Conservation (phyloP, 129 eudicot species). For the Lonicera japonica region DNA sequence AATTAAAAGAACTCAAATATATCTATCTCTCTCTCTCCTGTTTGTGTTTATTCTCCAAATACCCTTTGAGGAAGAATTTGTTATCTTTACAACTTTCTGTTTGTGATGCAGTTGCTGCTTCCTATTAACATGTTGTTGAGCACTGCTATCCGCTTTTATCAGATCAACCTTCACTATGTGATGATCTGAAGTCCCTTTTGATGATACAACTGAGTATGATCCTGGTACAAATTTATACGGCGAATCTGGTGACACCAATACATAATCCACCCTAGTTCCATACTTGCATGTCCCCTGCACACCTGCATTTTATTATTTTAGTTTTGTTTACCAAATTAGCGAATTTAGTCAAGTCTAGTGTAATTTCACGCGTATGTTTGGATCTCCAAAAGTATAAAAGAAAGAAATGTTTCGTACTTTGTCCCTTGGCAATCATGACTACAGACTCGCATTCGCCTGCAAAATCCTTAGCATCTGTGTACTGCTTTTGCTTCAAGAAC, state of each 20-base stretch:
- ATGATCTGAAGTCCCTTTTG: conserved; percentile 96
- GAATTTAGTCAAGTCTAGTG: too few species aligned
- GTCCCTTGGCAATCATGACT: conserved; percentile 94
- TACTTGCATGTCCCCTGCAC: conserved; percentile 97
- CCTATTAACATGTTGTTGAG: conserved; percentile 23
- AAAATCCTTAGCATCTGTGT: conserved; percentile 79
- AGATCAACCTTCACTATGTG: conserved; percentile 88
- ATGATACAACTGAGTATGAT: conserved; percentile 77
- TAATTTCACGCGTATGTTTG: too few species aligned
- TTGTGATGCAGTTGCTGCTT: conserved; percentile 30
- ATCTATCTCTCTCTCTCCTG: conserved; percentile 28
- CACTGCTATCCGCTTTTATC: conserved; percentile 23
- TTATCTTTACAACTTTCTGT: conserved; percentile 55
- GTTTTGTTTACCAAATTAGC: too few species aligned
- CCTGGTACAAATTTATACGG: conserved; percentile 88
- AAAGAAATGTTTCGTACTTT: conserved; percentile 50
- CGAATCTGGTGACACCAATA: conserved; percentile 60
- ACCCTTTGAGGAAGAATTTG: conserved; percentile 51
- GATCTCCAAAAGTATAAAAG: background rate
- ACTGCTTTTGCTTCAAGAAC: conserved; percentile 56
- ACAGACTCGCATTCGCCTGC: conserved; percentile 96
- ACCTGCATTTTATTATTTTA: conserved; percentile 34
- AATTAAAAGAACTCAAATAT: background rate
- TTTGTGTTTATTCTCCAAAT: conserved; percentile 49
- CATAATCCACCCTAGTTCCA: conserved; percentile 84